These are phyloP conservation scores for Chlamydomonas reinhardtii DNA, from an alignment of 163 green algal species.

Conservation along the genomic window DNA sequence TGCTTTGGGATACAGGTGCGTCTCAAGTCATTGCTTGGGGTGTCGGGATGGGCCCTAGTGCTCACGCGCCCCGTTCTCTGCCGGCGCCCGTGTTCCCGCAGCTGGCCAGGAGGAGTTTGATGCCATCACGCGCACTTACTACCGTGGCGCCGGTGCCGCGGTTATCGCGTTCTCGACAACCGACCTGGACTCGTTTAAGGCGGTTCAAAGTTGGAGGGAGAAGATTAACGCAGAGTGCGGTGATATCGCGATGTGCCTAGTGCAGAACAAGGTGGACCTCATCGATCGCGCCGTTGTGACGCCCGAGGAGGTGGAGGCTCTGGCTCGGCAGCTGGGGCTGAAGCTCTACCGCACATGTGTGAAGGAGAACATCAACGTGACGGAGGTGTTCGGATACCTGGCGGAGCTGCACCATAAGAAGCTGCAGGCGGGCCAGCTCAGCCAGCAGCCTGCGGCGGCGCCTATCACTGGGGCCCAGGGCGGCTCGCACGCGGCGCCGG, in stretches of 20 bases:
- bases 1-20: constrained; percentile 82
- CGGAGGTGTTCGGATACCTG: constrained; percentile 75
- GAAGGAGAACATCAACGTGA: constrained; percentile 86
- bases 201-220: constrained; percentile 73
- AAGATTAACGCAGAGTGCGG: constrained; percentile 78
- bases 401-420: constrained; percentile 71
- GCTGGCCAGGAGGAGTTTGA: constrained; percentile 88
- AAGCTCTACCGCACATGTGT: constrained; percentile 83
- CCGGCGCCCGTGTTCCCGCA: constrained; percentile 19
- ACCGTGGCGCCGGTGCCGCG: constrained; percentile 74
- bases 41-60: too few species aligned
- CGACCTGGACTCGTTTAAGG: constrained; percentile 79
- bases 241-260: constrained; percentile 76
- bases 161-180: constrained; percentile 84
- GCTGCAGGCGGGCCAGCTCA: constrained; percentile 53
- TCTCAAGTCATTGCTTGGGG: neutral
- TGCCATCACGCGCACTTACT: constrained; percentile 79
- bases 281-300: constrained; percentile 71
- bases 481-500: neutral
- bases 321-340: constrained; percentile 71
- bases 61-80: too few species aligned
- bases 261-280: constrained; percentile 86
- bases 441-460: constrained; percentile 37
- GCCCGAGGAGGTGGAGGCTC: constrained; percentile 71
- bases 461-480: constrained; percentile 12